Base-by-base conservation (phyloP, 805 yeast genomes). In the Zygotorulaspora florentina region DNA sequence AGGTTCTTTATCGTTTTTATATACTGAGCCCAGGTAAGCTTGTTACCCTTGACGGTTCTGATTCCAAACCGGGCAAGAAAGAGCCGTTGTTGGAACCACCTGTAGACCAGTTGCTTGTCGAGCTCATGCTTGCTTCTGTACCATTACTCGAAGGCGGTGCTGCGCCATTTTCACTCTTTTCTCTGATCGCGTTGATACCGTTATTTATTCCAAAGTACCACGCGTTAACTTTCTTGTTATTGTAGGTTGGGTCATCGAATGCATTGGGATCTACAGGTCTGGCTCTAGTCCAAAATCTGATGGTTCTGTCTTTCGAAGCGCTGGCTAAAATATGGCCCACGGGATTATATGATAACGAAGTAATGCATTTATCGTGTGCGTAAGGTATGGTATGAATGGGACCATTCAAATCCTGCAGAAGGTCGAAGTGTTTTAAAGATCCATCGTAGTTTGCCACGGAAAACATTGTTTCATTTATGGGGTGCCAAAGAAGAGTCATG, bases 361-460 rank as follows among this genome's bases (percentile, higher is more conserved):
- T 89, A 42, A 93, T 80, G 2, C 96, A 95, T 69, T 87, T 86
- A 58, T 89, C 96, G 64, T 93, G 99, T 0, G 98, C 99, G 66
- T 78, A 83, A 2, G 97, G 96, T 29, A 93, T 85, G 13, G 64
- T 58, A 50, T 84, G 90, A 31, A 68, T 69, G 8, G 82, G 75
- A 13, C 55, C 53, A 10, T 61, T 62, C 7, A 63, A 46, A 58
- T 59, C 75, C 69, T 69, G 72, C 15, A 63, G 18, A 10, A 64
- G n/a, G 38, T 71, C 75, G 20, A 83, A 93, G 63, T 87, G 91
- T 55, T 79, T 78, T 57, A 95, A 70, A 5, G 93, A 79, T 4
- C 99, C 99, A 61, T 87, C 91, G 62, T 85, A 89, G 4, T 89
- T 85, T 1, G 96, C 98, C 1, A 90, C 81, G 0, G 96, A 80